Base-by-base conservation (phyloP, 495 filamentous ascomycete genomes). In the Tuber brumale region DNA sequence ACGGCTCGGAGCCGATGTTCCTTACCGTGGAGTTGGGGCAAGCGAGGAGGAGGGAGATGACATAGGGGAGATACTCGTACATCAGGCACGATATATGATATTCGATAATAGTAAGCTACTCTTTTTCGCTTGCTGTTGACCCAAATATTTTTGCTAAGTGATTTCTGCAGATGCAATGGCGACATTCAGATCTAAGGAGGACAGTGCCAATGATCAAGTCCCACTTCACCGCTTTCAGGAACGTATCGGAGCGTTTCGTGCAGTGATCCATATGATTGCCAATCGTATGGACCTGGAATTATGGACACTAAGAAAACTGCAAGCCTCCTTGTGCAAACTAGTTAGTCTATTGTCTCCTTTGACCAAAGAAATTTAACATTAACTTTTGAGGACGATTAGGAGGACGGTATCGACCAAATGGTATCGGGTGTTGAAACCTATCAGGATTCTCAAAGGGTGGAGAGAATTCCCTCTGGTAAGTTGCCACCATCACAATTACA, bases 211-310 rank as follows among this genome's bases (percentile, higher is more conserved):
- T 5, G n/a, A 31, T 31, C n/a, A 31, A 31, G 14, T 61, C n/a
- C 57, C 57, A 31, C 57, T 61, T 31, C 57, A 61, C 57, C n/a
- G n/a, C 57, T 61, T 31, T 61, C n/a, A 61, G 57, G 57, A 61
- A n/a, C 57, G n/a, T 61, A 31, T 16, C 12, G 57, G 57, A 12
- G 57, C 57, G n/a, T 61, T 61, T 61, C 10, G 10, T 14, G 57
- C 57, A 61, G 14, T 61, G 27, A 6, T 61, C 31, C 57, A 61
- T 16, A 61, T 61, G n/a, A 61, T 61, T 16, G n/a, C 57, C 57
- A 61, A 31, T 31, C 12, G n/a, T 61, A 61, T 16, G 27, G 57
- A 16, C n/a, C 4, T 14, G 2, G 57, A 31, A 31, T 16, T 6
- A 31, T 31, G 12, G 27, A 6, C 14, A 16, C 31, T 31, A 1